A percentile compares a stretch with the other conserved stretches of the same genome.
Conservation (phyloP, 1,284 basidiomycete genomes). For the Neolentinus lepideus region DNA sequence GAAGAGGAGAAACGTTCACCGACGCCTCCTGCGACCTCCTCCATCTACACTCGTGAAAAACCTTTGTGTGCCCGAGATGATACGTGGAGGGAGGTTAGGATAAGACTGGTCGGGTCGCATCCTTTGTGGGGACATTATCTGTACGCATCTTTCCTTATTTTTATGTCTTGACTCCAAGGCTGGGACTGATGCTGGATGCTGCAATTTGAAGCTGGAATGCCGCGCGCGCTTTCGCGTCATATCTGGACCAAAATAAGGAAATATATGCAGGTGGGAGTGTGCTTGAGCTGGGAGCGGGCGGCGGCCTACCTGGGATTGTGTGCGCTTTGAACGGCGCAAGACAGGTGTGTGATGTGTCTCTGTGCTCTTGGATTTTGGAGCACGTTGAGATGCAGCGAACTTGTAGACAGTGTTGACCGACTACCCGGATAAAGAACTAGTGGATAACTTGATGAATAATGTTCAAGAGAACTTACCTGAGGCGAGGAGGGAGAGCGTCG, state of each 20-base stretch:
- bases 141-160: conserved; percentile 35
- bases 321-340: conserved; percentile 62
- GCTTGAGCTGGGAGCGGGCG: conserved; percentile 91
- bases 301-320: conserved; percentile 80
- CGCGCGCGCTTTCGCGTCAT: conserved; percentile 67
- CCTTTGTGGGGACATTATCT: conserved; percentile 90
- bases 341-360: conserved; percentile 32
- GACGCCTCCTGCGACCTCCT: conserved; percentile 48
- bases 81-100: conserved; percentile 43
- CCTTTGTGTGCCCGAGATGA: conserved; percentile 8
- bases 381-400: neutral
- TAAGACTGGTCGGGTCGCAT: conserved; percentile 81
- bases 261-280: conserved; percentile 43
- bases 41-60: conserved; percentile 35
- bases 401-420: conserved; percentile 81
- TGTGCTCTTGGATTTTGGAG: no score
- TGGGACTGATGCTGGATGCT: neutral
- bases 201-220: conserved; percentile 76
- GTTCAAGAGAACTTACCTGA: conserved; percentile 48
- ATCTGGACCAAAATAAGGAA: conserved; percentile 52
- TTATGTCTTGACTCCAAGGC: neutral
- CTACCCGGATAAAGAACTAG: conserved; percentile 80
- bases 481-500: conserved; percentile 24
- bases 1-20: conserved; percentile 46
- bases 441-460: conserved; percentile 77